Base-by-base conservation (phyloP, 1,139 yeast species). In the Yamadazyma friedrichii region DNA sequence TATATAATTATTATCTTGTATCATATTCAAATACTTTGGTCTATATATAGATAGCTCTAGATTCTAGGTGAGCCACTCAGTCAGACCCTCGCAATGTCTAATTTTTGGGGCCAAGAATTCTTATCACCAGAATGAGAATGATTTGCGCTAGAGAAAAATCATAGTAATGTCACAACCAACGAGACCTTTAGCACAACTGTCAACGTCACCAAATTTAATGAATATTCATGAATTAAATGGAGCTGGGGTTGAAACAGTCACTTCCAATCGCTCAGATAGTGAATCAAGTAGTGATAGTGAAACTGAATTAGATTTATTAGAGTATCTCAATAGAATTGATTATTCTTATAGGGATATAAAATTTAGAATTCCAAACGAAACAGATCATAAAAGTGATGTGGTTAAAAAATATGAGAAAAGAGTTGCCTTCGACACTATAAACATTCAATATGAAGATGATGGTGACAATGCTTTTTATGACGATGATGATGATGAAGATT, bases 391-490 rank as follows among this genome's bases (percentile, higher is more conserved):
- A 8, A 42, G 48, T 27, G 45, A 41, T 32, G 43, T 45, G 8
- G 42, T 40, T 12, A 33, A 38, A 9, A 45, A 49, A 15, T 58
- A 51, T 39, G 39, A 49, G 15, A 52, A 53, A 32, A 39, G 62
- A 39, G 60, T 58, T 5, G 51, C 59, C 0, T 58, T 58, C 36
- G 63, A 58, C 43, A 58, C 63, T 11, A 44, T 58, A 15, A 49
- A 58, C 36, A 28, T 58, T 15, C 51, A 51, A 31, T 53, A 48
- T 37, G 45, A 46, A 11, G 46, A 45, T 13, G 29, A 32, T 9
- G 53, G 44, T 32, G 42, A 39, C n/a, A 42, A 43, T 16, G 36
- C 20, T n/a, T 38, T 49, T 44, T 32, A 46, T 31, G 43, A 41
- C 12, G 42, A 42, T 15, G 35, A 22, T 12, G 40, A 40, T 15